phyloP scores from a whole-genome alignment of 208 protist genomes.

The Leishmania braziliensis region DNA sequence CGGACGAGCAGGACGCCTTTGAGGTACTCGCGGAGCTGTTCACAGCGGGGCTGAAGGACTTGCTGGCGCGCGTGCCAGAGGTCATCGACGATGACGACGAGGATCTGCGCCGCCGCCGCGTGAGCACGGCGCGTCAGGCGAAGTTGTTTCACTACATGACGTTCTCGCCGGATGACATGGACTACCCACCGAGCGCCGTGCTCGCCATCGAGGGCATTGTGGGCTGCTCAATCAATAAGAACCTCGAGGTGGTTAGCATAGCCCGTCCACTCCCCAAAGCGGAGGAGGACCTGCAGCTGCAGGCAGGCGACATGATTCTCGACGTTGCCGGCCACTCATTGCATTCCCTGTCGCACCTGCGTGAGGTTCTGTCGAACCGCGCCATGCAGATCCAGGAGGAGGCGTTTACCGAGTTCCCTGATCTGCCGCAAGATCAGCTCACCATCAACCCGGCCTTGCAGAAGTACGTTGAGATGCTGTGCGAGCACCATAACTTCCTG shows the following conservation, averaged over 20 bases:
- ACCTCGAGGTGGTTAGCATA: constrained; percentile 85
- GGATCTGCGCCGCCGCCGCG: constrained; percentile 47
- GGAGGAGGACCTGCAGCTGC: constrained; percentile 76
- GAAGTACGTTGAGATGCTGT: constrained; percentile 85
- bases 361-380: constrained; percentile 77
- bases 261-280: constrained; percentile 67
- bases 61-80: constrained; percentile 36
- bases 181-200: constrained; percentile 70
- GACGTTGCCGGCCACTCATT: constrained; percentile 81
- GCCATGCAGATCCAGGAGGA: constrained; percentile 85
- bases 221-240: constrained; percentile 87
- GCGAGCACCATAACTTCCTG: constrained; percentile 90
- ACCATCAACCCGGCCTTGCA: constrained; percentile 79
- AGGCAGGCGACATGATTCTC: constrained; percentile 89
- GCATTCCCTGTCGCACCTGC: constrained; percentile 85
- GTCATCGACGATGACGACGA: constrained; percentile 30
- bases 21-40: constrained; percentile 71
- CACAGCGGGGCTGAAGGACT: constrained; percentile 44
- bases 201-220: constrained; percentile 84
- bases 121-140: constrained; percentile 49
- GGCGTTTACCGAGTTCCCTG: constrained; percentile 74
- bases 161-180: constrained; percentile 85
- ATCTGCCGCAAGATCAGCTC: constrained; percentile 56
- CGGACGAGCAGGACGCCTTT: constrained; percentile 76
- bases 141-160: constrained; percentile 92